A percentile compares a stretch with the other conserved stretches of the same genome.
These are phyloP conservation scores for Globisporangium polare DNA, from an alignment of 352 stramenopile species.

Conservation along the genomic window DNA sequence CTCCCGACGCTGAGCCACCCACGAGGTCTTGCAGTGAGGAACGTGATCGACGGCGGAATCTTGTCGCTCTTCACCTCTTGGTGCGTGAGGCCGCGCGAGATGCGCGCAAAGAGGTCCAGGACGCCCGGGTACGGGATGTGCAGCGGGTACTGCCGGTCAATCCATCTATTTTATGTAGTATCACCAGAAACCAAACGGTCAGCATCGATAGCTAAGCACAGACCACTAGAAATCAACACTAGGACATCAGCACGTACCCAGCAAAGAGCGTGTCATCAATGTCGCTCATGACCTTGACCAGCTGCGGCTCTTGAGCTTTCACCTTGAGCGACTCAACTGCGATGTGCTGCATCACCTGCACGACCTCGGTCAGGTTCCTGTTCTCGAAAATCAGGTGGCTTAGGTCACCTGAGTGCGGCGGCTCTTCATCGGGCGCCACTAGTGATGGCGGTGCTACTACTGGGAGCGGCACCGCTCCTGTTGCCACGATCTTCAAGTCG, in stretches of 20 bases:
- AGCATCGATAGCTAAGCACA: not conserved
- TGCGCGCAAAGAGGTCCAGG: slow-evolving; percentile 59
- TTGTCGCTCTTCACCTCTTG: slow-evolving; percentile 29
- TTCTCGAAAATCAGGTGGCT: slow-evolving; percentile 74
- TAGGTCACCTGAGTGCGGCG: slow-evolving; percentile 65
- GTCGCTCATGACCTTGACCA: slow-evolving; percentile 87
- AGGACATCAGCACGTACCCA: slow-evolving; percentile 21
- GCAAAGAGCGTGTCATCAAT: slow-evolving; percentile 84
- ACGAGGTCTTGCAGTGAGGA: slow-evolving; percentile 73
- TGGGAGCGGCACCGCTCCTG: too few species aligned
- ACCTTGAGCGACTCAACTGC: slow-evolving; percentile 73
- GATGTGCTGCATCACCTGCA: slow-evolving; percentile 83
- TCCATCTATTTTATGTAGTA: slow-evolving; percentile 28
- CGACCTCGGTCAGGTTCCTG: slow-evolving; percentile 76
- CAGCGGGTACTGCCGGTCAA: slow-evolving; percentile 70
- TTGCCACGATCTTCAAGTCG: not conserved
- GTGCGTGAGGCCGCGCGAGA: slow-evolving; percentile 48
- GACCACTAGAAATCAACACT: not conserved
- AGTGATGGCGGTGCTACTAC: not conserved
- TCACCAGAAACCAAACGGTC: not conserved
- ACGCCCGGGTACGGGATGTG: slow-evolving; percentile 79
- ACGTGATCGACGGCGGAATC: slow-evolving; percentile 61
- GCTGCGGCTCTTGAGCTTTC: slow-evolving; percentile 39
- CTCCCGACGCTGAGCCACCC: slow-evolving; percentile 76
- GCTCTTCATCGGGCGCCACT: slow-evolving; percentile 23